phyloP scores from a whole-genome alignment of 805 yeast species.

The Jamesozyma piceae region DNA sequence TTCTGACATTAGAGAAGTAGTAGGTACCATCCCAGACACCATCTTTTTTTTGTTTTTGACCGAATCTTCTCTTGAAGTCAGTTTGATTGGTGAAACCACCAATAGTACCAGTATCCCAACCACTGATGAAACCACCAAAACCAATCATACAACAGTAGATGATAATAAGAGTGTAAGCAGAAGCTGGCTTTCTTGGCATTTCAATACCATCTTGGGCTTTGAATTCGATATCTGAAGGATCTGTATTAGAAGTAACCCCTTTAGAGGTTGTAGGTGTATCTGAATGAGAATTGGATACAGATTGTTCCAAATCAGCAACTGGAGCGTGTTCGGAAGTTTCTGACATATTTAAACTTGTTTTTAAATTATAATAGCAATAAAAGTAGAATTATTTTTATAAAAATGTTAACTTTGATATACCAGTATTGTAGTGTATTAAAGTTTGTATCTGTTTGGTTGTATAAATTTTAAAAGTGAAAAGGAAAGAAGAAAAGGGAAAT shows the following conservation, averaged over 20 bases:
- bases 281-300: not conserved
- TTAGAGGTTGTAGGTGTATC: not conserved
- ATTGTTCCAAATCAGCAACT: not conserved
- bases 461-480: no score
- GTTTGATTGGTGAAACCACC: conserved; percentile 38
- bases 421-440: no score
- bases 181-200: not conserved
- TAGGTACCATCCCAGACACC: conserved; percentile 41
- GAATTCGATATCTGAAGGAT: not conserved
- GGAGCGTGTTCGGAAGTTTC: not conserved
- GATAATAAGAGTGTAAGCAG: not conserved
- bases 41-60: conserved; percentile 35
- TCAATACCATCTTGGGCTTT: not conserved
- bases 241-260: not conserved
- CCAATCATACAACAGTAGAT: conserved; percentile 8
- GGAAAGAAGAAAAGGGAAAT: no score
- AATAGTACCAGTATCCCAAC: conserved; percentile 72
- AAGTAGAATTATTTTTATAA: no score
- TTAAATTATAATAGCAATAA: no score
- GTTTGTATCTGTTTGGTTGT: no score
- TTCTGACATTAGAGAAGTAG: conserved; percentile 36
- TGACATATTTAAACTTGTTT: not conserved
- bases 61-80: conserved; percentile 43
- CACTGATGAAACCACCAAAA: conserved; percentile 37
- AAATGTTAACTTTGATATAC: no score